Evolutionary conservation across 2,329 filamentous ascomycete species (phyloP), one percentile per base, ranked within the genome.

Genomic region (Knufia petricola): DNA sequence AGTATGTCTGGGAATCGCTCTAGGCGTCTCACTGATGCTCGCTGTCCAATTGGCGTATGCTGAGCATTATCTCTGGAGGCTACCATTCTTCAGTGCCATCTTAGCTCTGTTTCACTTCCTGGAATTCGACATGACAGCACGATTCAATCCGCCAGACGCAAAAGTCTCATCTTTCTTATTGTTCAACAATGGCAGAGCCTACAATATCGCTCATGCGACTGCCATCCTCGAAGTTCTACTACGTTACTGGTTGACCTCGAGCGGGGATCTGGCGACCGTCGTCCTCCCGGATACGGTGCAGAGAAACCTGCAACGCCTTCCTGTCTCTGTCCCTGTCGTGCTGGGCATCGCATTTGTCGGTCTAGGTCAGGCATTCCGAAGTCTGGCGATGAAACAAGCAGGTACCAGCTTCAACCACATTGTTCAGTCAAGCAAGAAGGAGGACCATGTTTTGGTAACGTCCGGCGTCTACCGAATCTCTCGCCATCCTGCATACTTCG

Each of bases 401-500:
- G 89, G 88, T 1, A 81, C 79, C 41, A 95, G 86, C 62, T 98
- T 98, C 76, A 95, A 94, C 61, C 92, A 90, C 53, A 28, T 59
- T 17, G 81, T 95, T 7, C 87, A 92, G 66, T 79, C 69, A 38
- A 66, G 77, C 54, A 78, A 73, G 53, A 84, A 81, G 60, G 75
- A 80, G 3, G 79, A 78, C 1, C 92, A 98, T 65, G 73, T 73
- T 40, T 75, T 98, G n/a, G 85, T 98, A 2, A 94, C 84, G 0
- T 72, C 72, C 23, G 92, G 92, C 0, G 70, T 96, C 28, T 98
- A 96, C 65, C 70, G 71, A 6, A 65, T 76, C 38, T 70, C 94
- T 46, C 74, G 92, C 20, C 92, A 98, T 66, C 92, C 92, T 10
- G 85, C 84, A 51, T 98, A 98, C 68, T 95, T 96, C 70, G 92